phyloP scores from a whole-genome alignment of 2,329 filamentous ascomycete genomes.

The Fusarium keratoplasticum region DNA sequence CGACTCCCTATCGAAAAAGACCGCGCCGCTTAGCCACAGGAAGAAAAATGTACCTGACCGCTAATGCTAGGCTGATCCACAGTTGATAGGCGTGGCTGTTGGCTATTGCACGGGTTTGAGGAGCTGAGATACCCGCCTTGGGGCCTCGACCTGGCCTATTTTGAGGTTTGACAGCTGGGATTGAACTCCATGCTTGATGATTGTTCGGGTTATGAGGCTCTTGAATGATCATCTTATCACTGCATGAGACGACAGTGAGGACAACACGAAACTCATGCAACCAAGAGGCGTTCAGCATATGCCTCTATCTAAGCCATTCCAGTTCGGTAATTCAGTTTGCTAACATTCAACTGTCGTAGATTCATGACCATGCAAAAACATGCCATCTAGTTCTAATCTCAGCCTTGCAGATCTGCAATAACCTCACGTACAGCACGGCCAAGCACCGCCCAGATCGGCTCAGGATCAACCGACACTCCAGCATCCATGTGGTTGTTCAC shows the following conservation, averaged over 20 bases:
- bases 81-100: not conserved
- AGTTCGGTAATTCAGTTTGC: not conserved
- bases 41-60: not conserved
- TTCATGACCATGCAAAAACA: not conserved
- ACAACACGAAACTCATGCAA: not conserved
- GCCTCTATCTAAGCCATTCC: not conserved
- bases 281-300: not conserved
- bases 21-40: not conserved
- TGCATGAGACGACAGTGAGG: not conserved
- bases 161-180: not conserved
- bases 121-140: not conserved
- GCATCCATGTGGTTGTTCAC: conserved; percentile 11
- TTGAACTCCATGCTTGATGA: not conserved
- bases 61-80: not conserved
- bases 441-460: conserved; percentile 1
- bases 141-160: not conserved
- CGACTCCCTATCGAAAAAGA: not conserved
- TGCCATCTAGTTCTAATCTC: not conserved
- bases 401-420: not conserved
- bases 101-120: not conserved
- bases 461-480: not conserved
- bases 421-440: not conserved
- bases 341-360: not conserved
- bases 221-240: not conserved
- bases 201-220: not conserved